Evolutionary conservation across 352 stramenopile species (phyloP), one percentile per base, ranked within the genome.

Genomic region (Pythium periplocum): DNA sequence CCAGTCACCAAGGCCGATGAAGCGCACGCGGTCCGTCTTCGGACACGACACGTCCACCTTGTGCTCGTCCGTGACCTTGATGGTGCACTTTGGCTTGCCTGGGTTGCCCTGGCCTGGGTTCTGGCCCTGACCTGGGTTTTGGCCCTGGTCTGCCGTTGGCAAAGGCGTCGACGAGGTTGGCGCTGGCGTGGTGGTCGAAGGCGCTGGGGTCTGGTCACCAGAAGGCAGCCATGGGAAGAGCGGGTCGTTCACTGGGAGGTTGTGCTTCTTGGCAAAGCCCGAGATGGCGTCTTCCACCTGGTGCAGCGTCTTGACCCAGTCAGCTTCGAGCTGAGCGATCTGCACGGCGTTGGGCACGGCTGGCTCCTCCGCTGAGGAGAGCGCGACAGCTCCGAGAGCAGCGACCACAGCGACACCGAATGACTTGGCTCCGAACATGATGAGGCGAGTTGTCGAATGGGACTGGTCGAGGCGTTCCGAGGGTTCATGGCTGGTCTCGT

Each of bases 1-100:
- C 64, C 68, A 76, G 51, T 76, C 68, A 10, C 64, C 68, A 3
- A 76, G 35, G 9, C 60, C 64, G 46, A 71, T 68, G 55, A 73
- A 68, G 40, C 64, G 64, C 33, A 75, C 49, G 38, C 55, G 59
- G 40, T 73, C 57, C 6, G 52, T 56, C 36, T 17, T 53, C 6
- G 43, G 30, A 33, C 56, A 62, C 43, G 57, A 26, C 17, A 26
- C 17, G 17, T 26, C 17, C 17, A 26, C 17, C 17, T 26, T 26
- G 17, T 26, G 17, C 17, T 26, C 17, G 17, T 26, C 17, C 17
- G 17, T 49, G 31, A 62, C 32, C 36, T 51, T 52, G 49, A 62
- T 48, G 12, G 43, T 57, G 38, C 56, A 62, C 17, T 48, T 47
- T 8, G 49, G 49, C 49, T 55, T 55, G 4, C 48, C 48, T 2